Conservation (phyloP, 495 filamentous ascomycete species). For the Hamigera avellanea region DNA sequence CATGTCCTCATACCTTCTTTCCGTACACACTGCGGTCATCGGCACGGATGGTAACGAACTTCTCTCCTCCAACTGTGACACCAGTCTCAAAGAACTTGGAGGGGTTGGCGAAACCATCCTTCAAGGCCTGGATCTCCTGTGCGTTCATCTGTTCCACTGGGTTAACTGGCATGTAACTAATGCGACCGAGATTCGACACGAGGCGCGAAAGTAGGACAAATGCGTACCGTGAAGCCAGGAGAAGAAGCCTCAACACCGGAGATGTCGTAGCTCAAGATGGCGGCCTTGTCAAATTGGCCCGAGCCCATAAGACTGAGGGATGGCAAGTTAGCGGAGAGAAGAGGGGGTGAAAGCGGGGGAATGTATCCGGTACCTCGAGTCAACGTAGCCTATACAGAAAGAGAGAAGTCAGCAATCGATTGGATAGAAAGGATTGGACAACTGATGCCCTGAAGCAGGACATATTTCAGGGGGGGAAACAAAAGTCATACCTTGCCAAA, state of each 20-base stretch:
- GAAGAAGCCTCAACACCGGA: slow-evolving; percentile 75
- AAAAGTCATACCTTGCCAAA: slow-evolving; percentile 45
- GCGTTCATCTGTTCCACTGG: slow-evolving; percentile 20
- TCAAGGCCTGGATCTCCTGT: slow-evolving; percentile 26
- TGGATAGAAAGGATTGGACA: background rate
- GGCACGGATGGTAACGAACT: slow-evolving; percentile 60
- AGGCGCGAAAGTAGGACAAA: slow-evolving; percentile 1
- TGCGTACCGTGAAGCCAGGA: slow-evolving; percentile 57
- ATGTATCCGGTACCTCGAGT: slow-evolving; percentile 45
- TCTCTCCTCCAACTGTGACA: slow-evolving; percentile 57
- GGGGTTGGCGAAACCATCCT: slow-evolving; percentile 19
- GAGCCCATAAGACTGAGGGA: slow-evolving; percentile 63
- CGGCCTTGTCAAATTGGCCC: slow-evolving; percentile 75
- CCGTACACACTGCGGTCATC: slow-evolving; percentile 73
- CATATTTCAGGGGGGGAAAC: background rate
- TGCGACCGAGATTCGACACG: slow-evolving; percentile 1
- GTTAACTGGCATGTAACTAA: slow-evolving; percentile 1
- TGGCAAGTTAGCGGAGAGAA: slow-evolving; percentile 9
- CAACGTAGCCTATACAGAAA: slow-evolving; percentile 46
- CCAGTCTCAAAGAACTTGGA: slow-evolving; percentile 34
- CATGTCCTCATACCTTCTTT: slow-evolving; percentile 55
- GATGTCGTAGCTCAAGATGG: slow-evolving; percentile 72
- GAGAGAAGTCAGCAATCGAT: slow-evolving; percentile 9
- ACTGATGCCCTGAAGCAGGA: background rate
- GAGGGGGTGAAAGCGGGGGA: slow-evolving; percentile 9